Evolutionary conservation across 371 early-diverging fungal species (phyloP).

Genomic region (Amoeboaphelidium protococcarum): DNA sequence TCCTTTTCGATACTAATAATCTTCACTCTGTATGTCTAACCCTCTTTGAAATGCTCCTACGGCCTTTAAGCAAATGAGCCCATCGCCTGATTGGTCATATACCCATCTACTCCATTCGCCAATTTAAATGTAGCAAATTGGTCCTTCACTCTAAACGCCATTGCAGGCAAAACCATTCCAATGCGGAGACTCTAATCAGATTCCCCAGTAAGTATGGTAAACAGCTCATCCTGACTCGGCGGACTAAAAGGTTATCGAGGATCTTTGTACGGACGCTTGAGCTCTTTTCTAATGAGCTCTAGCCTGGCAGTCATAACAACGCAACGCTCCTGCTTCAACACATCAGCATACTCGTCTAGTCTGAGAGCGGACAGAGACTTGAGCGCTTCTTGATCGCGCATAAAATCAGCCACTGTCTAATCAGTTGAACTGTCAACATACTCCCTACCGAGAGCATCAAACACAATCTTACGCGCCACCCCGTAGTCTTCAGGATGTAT

Average conservation of each 20-base stretch:
- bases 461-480: conserved; percentile 85
- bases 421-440: conserved; percentile 65
- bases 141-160: conserved; percentile 30
- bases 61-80: conserved; percentile 27
- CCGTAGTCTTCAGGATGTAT: conserved; percentile 88
- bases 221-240: conserved; percentile 32
- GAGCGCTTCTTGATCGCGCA: conserved; percentile 53
- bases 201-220: conserved; percentile 71
- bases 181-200: conserved; percentile 30
- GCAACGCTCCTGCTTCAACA: conserved; percentile 39
- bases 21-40: conserved; percentile 37
- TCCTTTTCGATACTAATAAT: conserved; percentile 50
- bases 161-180: conserved; percentile 32
- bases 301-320: conserved; percentile 50
- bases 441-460: conserved; percentile 77
- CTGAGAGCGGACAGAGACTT: conserved; percentile 35
- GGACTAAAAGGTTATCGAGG: conserved; percentile 26
- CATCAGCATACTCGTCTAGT: conserved; percentile 42
- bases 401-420: conserved; percentile 35
- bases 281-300: conserved; percentile 56
- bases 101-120: conserved; percentile 56
- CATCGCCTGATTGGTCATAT: conserved; percentile 1
- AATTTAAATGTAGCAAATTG: conserved; percentile 40
- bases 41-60: conserved; percentile 17
- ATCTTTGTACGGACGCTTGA: conserved; percentile 57